Percentiles rank a stretch among this genome's conserved stretches.
phyloP scores from a whole-genome alignment of 495 filamentous ascomycete species.

The Platismatia glauca region DNA sequence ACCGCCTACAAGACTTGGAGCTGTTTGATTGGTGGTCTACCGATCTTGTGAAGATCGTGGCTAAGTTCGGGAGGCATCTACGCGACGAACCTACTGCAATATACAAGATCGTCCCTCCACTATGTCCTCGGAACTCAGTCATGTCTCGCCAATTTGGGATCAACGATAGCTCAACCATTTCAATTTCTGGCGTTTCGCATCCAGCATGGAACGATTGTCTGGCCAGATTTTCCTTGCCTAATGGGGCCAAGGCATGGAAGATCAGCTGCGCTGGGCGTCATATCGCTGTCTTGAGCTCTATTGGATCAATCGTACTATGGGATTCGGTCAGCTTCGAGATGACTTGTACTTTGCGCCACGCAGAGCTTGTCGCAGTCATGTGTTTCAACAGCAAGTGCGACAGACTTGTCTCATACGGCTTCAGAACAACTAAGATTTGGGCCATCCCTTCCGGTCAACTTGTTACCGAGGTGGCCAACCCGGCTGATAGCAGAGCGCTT shows the following conservation, averaged over 20 bases:
- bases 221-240: conserved; percentile 10
- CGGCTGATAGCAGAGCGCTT: conserved; percentile 12
- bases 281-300: conserved; percentile 16
- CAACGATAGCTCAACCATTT: not conserved
- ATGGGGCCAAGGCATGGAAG: conserved; percentile 5
- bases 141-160: conserved; percentile 21
- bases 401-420: conserved; percentile 19
- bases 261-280: conserved; percentile 12
- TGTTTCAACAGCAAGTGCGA: conserved; percentile 12
- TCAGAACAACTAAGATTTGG: conserved; percentile 18
- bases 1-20: conserved; percentile 10
- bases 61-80: conserved; percentile 29
- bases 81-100: conserved; percentile 26
- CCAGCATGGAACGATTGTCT: conserved; percentile 24
- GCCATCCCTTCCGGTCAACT: conserved; percentile 8
- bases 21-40: conserved; percentile 29
- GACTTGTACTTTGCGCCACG: conserved; percentile 10
- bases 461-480: conserved; percentile 12
- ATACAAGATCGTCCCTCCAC: conserved; percentile 29
- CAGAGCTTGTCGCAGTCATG: conserved; percentile 15
- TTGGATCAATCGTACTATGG: conserved; percentile 18
- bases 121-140: conserved; percentile 28
- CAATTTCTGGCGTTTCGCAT: conserved; percentile 16
- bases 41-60: conserved; percentile 32
- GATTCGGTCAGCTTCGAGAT: conserved; percentile 16